These are phyloP conservation scores for Fagopyrum tataricum DNA, from an alignment of 148 eudicot species.

Conservation along the genomic window DNA sequence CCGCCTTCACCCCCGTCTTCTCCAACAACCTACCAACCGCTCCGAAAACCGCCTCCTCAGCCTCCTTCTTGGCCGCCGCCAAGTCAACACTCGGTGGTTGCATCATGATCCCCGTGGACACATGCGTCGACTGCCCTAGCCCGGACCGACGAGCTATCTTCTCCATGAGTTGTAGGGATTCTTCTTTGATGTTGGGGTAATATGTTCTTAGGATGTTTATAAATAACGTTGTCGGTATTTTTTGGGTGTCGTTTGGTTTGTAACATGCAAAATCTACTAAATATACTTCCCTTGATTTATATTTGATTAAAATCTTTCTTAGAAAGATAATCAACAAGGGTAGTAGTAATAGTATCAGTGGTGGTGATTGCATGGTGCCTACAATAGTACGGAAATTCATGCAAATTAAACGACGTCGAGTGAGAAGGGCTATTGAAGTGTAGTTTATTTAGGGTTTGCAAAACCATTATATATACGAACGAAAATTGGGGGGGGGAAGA, in stretches of 20 bases:
- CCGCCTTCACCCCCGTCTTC: conserved; percentile 14
- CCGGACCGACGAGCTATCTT: not conserved
- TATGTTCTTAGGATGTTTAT: not conserved
- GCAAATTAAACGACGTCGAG: no score
- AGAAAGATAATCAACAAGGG: not conserved
- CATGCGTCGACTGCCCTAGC: not conserved
- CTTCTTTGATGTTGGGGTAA: not conserved
- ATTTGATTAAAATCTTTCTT: not conserved
- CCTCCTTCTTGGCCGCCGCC: conserved; percentile 9
- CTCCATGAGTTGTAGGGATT: conserved; percentile 10
- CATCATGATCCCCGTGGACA: not conserved
- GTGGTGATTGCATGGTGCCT: no score
- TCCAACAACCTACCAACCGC: conserved; percentile 6
- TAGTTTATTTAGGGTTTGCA: no score
- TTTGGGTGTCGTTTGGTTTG: not conserved
- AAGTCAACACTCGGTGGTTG: not conserved
- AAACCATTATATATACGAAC: no score
- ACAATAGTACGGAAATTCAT: no score
- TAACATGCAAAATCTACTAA: conserved; percentile 3
- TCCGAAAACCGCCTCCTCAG: conserved; percentile 12
- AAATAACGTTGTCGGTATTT: not conserved
- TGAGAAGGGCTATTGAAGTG: no score
- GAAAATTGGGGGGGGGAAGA: no score
- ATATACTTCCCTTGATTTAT: not conserved
- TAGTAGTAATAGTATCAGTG: not conserved